These are phyloP conservation scores for Hypomontagnella submonticulosa DNA, from an alignment of 495 filamentous ascomycete genomes.

Conservation along the genomic window DNA sequence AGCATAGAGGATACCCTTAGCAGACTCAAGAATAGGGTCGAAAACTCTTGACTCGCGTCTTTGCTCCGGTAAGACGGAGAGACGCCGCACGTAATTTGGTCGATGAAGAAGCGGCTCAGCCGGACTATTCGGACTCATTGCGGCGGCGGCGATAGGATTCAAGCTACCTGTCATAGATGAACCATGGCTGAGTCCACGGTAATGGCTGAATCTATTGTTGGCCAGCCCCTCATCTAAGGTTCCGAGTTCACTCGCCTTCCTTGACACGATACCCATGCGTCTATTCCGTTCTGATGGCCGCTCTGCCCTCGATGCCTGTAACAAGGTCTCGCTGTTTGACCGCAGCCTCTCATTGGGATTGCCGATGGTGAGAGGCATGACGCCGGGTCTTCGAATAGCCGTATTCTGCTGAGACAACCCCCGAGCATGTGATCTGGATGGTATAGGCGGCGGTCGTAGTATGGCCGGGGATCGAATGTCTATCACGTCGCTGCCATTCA, in stretches of 20 bases:
- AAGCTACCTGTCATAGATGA: slow-evolving; percentile 73
- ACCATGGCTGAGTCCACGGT: slow-evolving; percentile 82
- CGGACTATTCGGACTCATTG: slow-evolving; percentile 65
- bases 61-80: slow-evolving; percentile 86
- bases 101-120: slow-evolving; percentile 64
- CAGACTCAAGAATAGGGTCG: slow-evolving; percentile 78
- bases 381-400: slow-evolving; percentile 70
- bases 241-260: slow-evolving; percentile 76
- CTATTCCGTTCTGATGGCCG: slow-evolving; percentile 63
- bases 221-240: slow-evolving; percentile 78
- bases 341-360: slow-evolving; percentile 83
- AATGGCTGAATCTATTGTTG: slow-evolving; percentile 78
- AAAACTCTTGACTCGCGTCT: slow-evolving; percentile 68
- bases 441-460: slow-evolving; percentile 75
- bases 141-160: slow-evolving; percentile 47
- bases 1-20: slow-evolving; percentile 88
- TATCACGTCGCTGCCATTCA: slow-evolving; percentile 68
- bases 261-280: slow-evolving; percentile 87
- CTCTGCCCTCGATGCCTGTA: slow-evolving; percentile 62
- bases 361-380: slow-evolving; percentile 73
- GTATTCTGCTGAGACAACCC: slow-evolving; percentile 78
- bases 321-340: slow-evolving; percentile 88
- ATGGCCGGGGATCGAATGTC: slow-evolving; percentile 73
- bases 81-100: slow-evolving; percentile 73
- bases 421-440: slow-evolving; percentile 79